phyloP scores from a whole-genome alignment of 2,329 filamentous ascomycete genomes.

The Hypomyces perniciosus region DNA sequence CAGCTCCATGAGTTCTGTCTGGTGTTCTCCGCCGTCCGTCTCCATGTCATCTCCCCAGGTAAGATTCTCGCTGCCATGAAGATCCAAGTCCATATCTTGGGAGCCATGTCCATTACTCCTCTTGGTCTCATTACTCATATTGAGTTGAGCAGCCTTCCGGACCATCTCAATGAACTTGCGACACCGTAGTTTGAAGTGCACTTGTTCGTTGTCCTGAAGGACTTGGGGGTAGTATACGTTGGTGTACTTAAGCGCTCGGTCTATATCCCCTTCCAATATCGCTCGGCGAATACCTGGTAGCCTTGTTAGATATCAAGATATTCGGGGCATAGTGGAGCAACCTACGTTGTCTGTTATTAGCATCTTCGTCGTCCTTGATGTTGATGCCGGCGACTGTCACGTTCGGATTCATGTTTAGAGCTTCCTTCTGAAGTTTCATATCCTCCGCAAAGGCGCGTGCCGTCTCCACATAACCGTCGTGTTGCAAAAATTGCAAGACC shows the following conservation, averaged over 20 bases:
- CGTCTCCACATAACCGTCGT: conserved; percentile 93
- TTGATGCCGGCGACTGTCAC: conserved; percentile 53
- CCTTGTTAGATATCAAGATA: conserved; percentile 14
- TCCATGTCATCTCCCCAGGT: conserved; percentile 46
- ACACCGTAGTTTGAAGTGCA: conserved; percentile 82
- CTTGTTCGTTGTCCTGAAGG: conserved; percentile 70
- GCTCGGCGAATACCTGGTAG: conserved; percentile 71
- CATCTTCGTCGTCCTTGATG: conserved; percentile 77
- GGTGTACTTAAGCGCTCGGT: conserved; percentile 79
- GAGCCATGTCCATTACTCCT: conserved; percentile 37
- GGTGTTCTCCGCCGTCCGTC: conserved; percentile 40
- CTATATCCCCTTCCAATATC: conserved; percentile 87
- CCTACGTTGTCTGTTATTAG: conserved; percentile 78
- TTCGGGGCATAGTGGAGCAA: background rate
- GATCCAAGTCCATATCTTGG: conserved; percentile 52
- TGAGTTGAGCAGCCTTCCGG: conserved; percentile 62
- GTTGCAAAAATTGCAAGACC: conserved; percentile 79
- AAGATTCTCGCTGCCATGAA: conserved; percentile 38
- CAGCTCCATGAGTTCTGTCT: conserved; percentile 38
- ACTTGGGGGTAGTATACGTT: conserved; percentile 74
- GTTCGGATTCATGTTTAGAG: conserved; percentile 54
- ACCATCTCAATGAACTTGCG: conserved; percentile 97
- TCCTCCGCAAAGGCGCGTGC: conserved; percentile 83
- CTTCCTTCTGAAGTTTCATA: conserved; percentile 65
- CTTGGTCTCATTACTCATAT: conserved; percentile 41